phyloP scores from a whole-genome alignment of 2,329 filamentous ascomycete species.

The Zymoseptoria brevis region DNA sequence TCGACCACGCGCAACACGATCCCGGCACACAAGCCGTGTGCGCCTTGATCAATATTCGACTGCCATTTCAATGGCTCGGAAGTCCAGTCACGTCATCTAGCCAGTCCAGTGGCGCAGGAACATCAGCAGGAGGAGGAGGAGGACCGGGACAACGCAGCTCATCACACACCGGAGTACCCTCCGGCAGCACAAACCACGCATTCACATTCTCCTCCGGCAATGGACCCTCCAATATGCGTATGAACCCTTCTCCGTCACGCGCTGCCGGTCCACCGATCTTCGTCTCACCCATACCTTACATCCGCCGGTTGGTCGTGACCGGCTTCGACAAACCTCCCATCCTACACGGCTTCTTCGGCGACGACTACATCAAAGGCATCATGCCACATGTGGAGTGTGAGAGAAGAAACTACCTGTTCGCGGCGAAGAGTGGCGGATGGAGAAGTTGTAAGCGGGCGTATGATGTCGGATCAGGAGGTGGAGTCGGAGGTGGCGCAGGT shows the following conservation, averaged over 20 bases:
- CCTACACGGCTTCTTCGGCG: constrained; percentile 95
- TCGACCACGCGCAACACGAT: constrained; percentile 83
- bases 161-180: background rate
- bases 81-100: constrained; percentile 39
- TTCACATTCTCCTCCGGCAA: background rate
- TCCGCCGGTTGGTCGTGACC: constrained; percentile 81
- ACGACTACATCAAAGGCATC: constrained; percentile 76
- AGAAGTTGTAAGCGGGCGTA: constrained; percentile 81
- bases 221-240: background rate
- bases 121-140: background rate
- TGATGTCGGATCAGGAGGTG: constrained; percentile 52
- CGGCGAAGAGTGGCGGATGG: constrained; percentile 88
- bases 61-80: constrained; percentile 68
- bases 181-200: background rate
- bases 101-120: background rate
- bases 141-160: background rate
- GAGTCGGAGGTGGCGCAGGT: constrained; percentile 43
- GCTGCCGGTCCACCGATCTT: background rate
- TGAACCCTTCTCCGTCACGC: constrained; percentile 7
- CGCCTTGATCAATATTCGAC: constrained; percentile 81
- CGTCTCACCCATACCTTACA: constrained; percentile 76
- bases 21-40: constrained; percentile 78
- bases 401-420: constrained; percentile 88
- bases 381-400: constrained; percentile 81
- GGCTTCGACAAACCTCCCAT: constrained; percentile 81